Percentiles rank a stretch among this genome's conserved stretches.
These are phyloP conservation scores for Phytophthora ramorum DNA, from an alignment of 352 stramenopile species.

Conservation along the genomic window DNA sequence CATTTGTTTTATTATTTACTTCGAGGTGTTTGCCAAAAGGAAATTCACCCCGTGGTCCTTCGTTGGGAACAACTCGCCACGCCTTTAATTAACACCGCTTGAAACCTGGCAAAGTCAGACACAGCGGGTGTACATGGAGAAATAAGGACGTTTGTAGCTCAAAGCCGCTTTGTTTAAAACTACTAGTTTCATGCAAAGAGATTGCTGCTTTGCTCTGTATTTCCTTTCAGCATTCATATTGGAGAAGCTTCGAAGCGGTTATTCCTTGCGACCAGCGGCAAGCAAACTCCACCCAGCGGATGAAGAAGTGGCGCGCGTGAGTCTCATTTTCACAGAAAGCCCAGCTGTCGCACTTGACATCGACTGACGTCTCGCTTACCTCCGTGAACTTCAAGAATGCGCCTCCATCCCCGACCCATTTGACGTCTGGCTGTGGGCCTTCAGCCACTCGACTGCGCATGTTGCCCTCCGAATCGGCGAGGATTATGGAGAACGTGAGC, in stretches of 20 bases:
- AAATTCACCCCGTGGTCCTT: no score
- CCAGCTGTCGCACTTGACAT: slow-evolving; percentile 31
- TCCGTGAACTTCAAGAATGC: slow-evolving; percentile 23
- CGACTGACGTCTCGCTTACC: slow-evolving; percentile 22
- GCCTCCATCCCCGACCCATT: slow-evolving; percentile 35
- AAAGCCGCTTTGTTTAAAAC: no score
- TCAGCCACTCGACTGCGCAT: slow-evolving; percentile 20
- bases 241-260: background rate
- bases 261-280: background rate
- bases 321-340: slow-evolving; percentile 31
- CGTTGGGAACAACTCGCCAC: no score
- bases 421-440: slow-evolving; percentile 6
- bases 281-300: slow-evolving; percentile 29
- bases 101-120: no score
- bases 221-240: background rate
- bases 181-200: no score
- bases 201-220: no score
- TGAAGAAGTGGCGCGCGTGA: slow-evolving; percentile 46
- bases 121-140: no score
- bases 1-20: no score
- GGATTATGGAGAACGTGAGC: slow-evolving; percentile 15
- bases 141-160: no score
- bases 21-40: no score
- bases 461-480: slow-evolving; percentile 30
- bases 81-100: no score